phyloP scores from a whole-genome alignment of 2,329 filamentous ascomycete genomes.

The Colletotrichum lindemuthianum region DNA sequence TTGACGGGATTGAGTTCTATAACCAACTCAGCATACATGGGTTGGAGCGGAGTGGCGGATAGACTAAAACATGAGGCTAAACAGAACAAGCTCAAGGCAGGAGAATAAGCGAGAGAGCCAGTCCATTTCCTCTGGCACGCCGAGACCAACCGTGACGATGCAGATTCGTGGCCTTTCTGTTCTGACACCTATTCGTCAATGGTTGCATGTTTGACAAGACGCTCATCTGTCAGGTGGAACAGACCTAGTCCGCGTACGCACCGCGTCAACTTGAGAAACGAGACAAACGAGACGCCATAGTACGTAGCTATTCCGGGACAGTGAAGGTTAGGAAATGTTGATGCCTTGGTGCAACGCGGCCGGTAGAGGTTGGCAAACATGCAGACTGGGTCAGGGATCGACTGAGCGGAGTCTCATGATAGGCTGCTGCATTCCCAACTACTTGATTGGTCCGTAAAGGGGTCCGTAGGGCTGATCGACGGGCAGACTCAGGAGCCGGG shows the following conservation, averaged over 20 bases:
- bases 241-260: background rate
- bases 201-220: background rate
- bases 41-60: background rate
- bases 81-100: constrained; percentile 24
- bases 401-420: constrained; percentile 31
- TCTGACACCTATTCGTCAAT: background rate
- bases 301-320: background rate
- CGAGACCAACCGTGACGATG: constrained; percentile 20
- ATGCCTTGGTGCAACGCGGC: constrained; percentile 33
- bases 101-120: constrained; percentile 9
- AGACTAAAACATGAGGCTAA: constrained; percentile 1
- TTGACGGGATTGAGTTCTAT: no score
- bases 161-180: constrained; percentile 24
- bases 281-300: background rate
- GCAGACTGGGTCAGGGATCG: constrained; percentile 16
- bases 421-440: constrained; percentile 33
- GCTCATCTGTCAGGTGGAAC: constrained; percentile 1
- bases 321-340: constrained; percentile 20
- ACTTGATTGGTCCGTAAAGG: constrained; percentile 24
- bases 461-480: constrained; percentile 32
- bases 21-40: constrained; percentile 5
- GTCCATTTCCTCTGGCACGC: background rate
- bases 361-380: background rate
- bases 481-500: constrained; percentile 22
- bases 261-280: no score